Evolutionary conservation across 108 stramenopile species (phyloP), one percentile per base, ranked within the genome.

Genomic region (Skeletonema menzelii): DNA sequence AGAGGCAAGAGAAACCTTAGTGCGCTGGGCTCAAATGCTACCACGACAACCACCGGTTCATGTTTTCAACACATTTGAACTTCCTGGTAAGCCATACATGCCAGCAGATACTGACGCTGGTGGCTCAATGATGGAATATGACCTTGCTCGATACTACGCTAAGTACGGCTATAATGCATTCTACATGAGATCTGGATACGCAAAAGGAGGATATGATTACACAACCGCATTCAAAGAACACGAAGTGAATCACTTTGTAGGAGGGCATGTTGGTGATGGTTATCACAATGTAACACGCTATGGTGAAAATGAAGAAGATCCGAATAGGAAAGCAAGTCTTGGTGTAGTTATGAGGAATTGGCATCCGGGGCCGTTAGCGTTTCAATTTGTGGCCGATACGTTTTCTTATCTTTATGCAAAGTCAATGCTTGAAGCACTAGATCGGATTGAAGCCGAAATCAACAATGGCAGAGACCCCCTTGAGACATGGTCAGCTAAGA

Each of bases 341-440:
- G 84, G 84, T 5, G 84, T 85, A 2, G 68, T 85, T 5, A 47
- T 85, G 67, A 26, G 84, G 14, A 85, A 85, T 73, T 85, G 84
- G 80, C 35, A 63, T 63, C 67, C 77, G 8, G 81, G 79, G 17
- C 82, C 82, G 24, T 42, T 85, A 11, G 84, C 66, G 4, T 85
- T 85, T 71, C 82, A 85, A 40, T 46, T 72, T 20, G 27, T 79
- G 2, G 59, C 84, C 10, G 84, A 85, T 70, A 63, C 82, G 3
- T 82, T 82, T 55, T 38, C 79, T 26, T 82, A 82, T 10, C 44
- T 67, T 17, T 85, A 85, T 60, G 63, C 82, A n/a, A 67, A 65
- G 49, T 72, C 82, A 27, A 75, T 76, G 28, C 57, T 85, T 14
- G 17, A 53, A 12, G 84, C 84, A 10, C 59, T 85, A 12, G 78